Percentiles rank a stretch among this genome's conserved stretches.
phyloP scores from a whole-genome alignment of 2,329 filamentous ascomycete species.

The Aphanoascus verrucosus region DNA sequence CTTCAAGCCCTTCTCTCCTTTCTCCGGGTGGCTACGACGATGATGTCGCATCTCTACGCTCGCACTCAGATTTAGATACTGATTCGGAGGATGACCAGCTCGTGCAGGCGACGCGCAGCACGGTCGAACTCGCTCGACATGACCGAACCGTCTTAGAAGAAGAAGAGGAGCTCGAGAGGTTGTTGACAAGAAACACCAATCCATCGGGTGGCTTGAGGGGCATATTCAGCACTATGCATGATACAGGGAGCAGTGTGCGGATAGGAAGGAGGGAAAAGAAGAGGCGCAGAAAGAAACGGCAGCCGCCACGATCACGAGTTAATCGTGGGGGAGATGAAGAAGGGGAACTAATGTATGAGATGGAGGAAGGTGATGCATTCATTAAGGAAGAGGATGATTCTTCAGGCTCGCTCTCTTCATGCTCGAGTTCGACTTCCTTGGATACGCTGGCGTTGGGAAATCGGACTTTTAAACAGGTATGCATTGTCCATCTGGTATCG shows the following conservation, averaged over 20 bases:
- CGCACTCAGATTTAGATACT: constrained; percentile 55
- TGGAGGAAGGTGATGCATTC: constrained; percentile 65
- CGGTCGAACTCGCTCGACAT: constrained; percentile 57
- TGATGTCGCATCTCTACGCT: constrained; percentile 57
- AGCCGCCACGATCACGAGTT: constrained; percentile 14
- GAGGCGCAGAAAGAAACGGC: constrained; percentile 38
- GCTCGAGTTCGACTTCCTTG: constrained; percentile 46
- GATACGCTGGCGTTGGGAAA: constrained; percentile 32
- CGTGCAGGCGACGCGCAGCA: constrained; percentile 54
- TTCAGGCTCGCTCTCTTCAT: constrained; percentile 52
- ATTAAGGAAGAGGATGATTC: constrained; percentile 44
- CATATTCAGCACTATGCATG: constrained; percentile 30
- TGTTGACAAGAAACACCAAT: constrained; percentile 26
- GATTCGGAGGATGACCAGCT: constrained; percentile 67
- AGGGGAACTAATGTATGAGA: constrained; percentile 69
- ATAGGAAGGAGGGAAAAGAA: constrained; percentile 44
- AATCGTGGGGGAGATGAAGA: constrained; percentile 32
- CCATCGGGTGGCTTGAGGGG: constrained; percentile 29
- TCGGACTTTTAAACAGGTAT: constrained; percentile 24
- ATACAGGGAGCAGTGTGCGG: constrained; percentile 39
- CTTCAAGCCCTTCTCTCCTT: constrained; percentile 41
- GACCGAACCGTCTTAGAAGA: constrained; percentile 62
- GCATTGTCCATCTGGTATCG: not conserved
- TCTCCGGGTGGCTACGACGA: constrained; percentile 57
- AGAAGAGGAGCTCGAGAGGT: constrained; percentile 52